Percentiles rank a stretch among this genome's conserved stretches.
Evolutionary conservation across 306 rosid species (phyloP).

Genomic region (Ammopiptanthus mongolicus): DNA sequence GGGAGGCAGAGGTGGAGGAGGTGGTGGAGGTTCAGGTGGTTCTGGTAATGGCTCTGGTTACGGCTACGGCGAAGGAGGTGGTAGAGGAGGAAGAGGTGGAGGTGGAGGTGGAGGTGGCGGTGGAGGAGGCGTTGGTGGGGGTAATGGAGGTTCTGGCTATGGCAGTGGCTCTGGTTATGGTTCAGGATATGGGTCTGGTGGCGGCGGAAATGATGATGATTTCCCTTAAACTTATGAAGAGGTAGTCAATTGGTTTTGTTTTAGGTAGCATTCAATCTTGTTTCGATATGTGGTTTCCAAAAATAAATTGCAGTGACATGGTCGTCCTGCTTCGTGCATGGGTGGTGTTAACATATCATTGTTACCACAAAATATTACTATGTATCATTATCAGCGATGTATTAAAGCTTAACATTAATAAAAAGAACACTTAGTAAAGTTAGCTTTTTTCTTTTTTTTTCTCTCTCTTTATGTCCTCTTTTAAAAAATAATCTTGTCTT

Average conservation of each 20-base stretch:
- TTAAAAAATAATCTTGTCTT: not conserved
- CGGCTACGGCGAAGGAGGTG: constrained; percentile 26
- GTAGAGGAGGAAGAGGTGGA: constrained; percentile 17
- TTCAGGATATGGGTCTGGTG: constrained; percentile 48
- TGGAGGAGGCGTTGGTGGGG: constrained; percentile 6
- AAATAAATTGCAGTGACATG: constrained; percentile 35
- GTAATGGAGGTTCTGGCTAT: constrained; percentile 35
- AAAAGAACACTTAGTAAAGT: not conserved
- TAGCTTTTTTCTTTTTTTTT: not conserved
- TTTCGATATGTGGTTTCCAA: not conserved
- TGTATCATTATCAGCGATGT: not conserved
- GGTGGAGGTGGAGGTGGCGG: not conserved
- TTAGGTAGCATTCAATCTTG: not conserved
- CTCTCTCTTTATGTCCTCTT: not conserved
- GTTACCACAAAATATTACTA: not conserved
- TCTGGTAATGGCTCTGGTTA: constrained; percentile 30
- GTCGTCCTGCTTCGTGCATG: constrained; percentile 19
- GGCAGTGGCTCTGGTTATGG: constrained; percentile 56
- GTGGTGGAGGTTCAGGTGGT: constrained; percentile 37
- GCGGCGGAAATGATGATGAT: constrained; percentile 21
- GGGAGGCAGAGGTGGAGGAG: constrained; percentile 28
- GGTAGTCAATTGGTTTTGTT: not conserved
- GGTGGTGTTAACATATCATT: not conserved
- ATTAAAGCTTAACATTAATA: constrained; percentile 8
- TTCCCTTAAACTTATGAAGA: constrained; percentile 32